phyloP scores from a whole-genome alignment of 2,329 filamentous ascomycete species.

The Fusarium globosum region DNA sequence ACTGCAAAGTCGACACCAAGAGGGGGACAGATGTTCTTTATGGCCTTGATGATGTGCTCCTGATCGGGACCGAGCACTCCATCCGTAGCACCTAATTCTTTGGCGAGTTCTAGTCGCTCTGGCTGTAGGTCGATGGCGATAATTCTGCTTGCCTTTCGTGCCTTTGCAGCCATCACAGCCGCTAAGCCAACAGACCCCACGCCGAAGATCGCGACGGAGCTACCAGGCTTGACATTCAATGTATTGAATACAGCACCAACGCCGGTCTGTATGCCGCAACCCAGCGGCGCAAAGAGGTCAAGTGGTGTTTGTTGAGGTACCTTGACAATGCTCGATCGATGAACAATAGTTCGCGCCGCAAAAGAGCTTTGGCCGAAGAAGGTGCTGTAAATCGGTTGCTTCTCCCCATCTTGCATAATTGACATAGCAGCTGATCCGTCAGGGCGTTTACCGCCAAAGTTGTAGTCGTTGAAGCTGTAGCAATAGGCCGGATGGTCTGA shows the following conservation, averaged over 20 bases:
- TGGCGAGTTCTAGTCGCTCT: slow-evolving; percentile 11
- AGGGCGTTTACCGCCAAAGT: slow-evolving; percentile 17
- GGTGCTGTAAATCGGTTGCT: neutral
- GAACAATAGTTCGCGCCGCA: slow-evolving; percentile 10
- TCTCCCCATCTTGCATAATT: neutral
- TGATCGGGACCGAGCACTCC: neutral
- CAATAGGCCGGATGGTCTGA: slow-evolving; percentile 28
- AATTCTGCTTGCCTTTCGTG: neutral
- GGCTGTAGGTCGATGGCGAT: slow-evolving; percentile 23
- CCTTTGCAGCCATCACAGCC: slow-evolving; percentile 28
- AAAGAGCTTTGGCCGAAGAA: slow-evolving; percentile 38
- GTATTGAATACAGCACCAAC: slow-evolving; percentile 22
- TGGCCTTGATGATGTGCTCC: neutral
- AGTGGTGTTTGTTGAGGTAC: slow-evolving; percentile 1
- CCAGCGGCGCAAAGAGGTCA: slow-evolving; percentile 17
- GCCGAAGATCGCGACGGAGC: slow-evolving; percentile 22
- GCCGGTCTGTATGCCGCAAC: slow-evolving; percentile 31
- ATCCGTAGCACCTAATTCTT: slow-evolving; percentile 21
- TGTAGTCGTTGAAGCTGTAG: slow-evolving; percentile 6
- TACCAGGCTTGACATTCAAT: slow-evolving; percentile 7
- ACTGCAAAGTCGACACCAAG: slow-evolving; percentile 30
- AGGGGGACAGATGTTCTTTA: neutral
- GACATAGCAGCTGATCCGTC: slow-evolving; percentile 19
- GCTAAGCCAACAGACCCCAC: slow-evolving; percentile 22
- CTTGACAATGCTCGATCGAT: slow-evolving; percentile 20